phyloP scores from a whole-genome alignment of 108 stramenopile species.

The Skeletonema menzelii region DNA sequence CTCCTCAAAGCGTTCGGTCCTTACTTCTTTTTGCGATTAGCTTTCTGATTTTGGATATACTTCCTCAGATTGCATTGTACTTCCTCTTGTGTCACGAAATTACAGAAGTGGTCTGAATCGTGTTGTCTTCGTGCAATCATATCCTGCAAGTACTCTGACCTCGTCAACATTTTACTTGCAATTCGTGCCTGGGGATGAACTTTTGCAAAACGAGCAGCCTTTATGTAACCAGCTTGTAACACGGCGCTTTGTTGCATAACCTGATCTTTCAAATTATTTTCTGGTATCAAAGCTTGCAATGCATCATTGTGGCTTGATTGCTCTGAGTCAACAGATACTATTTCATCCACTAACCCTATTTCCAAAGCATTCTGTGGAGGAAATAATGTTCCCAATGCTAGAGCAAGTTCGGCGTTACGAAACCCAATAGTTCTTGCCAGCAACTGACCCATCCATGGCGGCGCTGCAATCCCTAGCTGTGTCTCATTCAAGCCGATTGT shows the following conservation, averaged over 20 bases:
- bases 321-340: slow-evolving; percentile 35
- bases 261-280: slow-evolving; percentile 6
- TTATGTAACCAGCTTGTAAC: slow-evolving; percentile 38
- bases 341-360: slow-evolving; percentile 75
- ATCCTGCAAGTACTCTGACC: slow-evolving; percentile 48
- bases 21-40: slow-evolving; percentile 40
- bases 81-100: slow-evolving; percentile 59
- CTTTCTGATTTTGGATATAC: slow-evolving; percentile 60
- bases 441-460: slow-evolving; percentile 47
- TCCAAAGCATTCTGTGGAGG: slow-evolving; percentile 58
- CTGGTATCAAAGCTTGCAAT: slow-evolving; percentile 27
- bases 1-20: background rate
- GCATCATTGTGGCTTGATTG: background rate
- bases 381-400: slow-evolving; percentile 71
- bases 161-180: slow-evolving; percentile 64
- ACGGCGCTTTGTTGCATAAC: slow-evolving; percentile 1
- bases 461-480: slow-evolving; percentile 77
- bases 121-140: slow-evolving; percentile 53
- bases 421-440: slow-evolving; percentile 72
- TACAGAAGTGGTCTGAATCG: slow-evolving; percentile 66
- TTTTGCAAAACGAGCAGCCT: slow-evolving; percentile 44
- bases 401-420: slow-evolving; percentile 72
- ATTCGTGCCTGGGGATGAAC: slow-evolving; percentile 64
- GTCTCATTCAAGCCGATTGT: slow-evolving; percentile 87
- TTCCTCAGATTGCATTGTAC: slow-evolving; percentile 60